phyloP scores from a whole-genome alignment of 2,329 filamentous ascomycete genomes.

The Stemphylium lycopersici region DNA sequence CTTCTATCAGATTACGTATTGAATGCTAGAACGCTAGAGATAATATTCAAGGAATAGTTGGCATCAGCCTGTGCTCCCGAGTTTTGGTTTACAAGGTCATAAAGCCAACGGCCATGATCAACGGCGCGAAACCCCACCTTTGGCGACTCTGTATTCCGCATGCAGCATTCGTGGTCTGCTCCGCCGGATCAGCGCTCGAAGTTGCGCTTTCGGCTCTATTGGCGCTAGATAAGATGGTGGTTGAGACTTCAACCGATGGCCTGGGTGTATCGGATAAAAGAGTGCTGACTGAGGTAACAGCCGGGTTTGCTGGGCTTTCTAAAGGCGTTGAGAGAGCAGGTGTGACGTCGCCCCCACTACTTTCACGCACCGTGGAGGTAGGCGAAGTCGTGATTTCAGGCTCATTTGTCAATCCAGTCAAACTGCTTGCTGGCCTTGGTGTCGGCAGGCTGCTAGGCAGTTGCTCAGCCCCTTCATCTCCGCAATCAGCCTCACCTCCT shows the following conservation, averaged over 20 bases:
- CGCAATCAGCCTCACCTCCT: conserved; percentile 32
- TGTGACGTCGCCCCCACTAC: neutral
- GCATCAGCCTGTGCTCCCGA: neutral
- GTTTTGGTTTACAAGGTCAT: conserved; percentile 4
- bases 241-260: conserved; percentile 4
- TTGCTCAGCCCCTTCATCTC: conserved; percentile 8
- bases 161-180: conserved; percentile 25
- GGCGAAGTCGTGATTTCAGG: neutral
- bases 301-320: neutral
- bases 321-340: neutral
- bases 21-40: neutral
- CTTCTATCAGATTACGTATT: no score
- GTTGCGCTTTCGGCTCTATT: conserved; percentile 5
- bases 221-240: conserved; percentile 4
- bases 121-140: neutral
- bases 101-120: conserved; percentile 5
- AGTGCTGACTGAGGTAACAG: neutral
- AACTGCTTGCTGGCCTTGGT: conserved; percentile 5
- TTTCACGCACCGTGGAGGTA: neutral
- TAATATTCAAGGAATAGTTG: neutral
- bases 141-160: neutral
- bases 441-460: conserved; percentile 12
- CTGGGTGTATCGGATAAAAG: neutral
- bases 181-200: conserved; percentile 4
- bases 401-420: neutral